These are phyloP conservation scores for Lactarius sanguifluus DNA, from an alignment of 768 basidiomycete genomes.

Conservation along the genomic window DNA sequence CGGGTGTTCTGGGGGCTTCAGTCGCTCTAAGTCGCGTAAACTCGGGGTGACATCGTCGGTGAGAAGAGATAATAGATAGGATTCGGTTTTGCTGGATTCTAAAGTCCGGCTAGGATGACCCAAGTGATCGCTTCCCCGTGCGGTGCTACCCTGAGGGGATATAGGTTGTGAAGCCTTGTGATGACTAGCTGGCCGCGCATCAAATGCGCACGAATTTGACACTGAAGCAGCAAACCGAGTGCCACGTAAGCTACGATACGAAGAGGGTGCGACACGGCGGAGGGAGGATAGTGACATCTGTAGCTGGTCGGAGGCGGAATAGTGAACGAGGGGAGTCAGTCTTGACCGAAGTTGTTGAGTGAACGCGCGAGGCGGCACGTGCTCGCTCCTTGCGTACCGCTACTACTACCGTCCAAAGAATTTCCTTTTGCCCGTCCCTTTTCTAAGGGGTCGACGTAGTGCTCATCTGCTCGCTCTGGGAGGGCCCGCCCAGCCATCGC, in stretches of 20 bases:
- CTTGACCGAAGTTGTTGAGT: no score
- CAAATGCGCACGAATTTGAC: constrained; percentile 1
- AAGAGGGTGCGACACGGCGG: constrained; percentile 16
- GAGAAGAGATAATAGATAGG: constrained; percentile 55
- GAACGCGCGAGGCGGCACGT: no score
- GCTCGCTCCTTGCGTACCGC: no score
- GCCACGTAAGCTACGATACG: constrained; percentile 1
- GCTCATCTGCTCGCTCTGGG: no score
- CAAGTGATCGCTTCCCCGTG: neutral
- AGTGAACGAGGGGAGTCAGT: no score
- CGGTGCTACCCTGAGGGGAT: neutral
- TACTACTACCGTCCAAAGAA: no score
- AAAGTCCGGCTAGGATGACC: constrained; percentile 33
- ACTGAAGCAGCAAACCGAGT: constrained; percentile 5
- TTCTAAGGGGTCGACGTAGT: no score
- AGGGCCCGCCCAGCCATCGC: no score
- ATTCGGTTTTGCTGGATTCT: constrained; percentile 49
- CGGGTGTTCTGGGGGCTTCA: constrained; percentile 45
- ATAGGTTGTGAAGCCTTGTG: neutral
- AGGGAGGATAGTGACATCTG: constrained; percentile 15
- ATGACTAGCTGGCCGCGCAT: neutral
- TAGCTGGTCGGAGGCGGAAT: no score
- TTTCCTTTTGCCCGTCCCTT: no score
- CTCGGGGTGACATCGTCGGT: constrained; percentile 48
- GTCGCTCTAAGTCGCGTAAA: constrained; percentile 61